Evolutionary conservation across 2,329 filamentous ascomycete species (phyloP), one percentile per base, ranked within the genome.

Genomic region (Diaporthe ampelina): DNA sequence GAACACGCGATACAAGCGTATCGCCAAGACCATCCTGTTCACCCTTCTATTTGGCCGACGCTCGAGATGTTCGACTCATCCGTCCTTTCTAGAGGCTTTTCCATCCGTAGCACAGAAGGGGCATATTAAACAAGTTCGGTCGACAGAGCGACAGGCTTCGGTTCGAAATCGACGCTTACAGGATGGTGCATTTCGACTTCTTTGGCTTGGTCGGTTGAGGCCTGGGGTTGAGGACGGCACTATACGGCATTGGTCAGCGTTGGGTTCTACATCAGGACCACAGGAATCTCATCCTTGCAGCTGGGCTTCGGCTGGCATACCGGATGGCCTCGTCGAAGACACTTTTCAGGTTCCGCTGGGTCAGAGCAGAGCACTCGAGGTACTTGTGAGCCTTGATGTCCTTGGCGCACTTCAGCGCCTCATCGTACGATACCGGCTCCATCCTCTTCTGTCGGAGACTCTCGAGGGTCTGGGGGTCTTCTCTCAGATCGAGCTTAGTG

Each of bases 241-340:
- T 94, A 79, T 19, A 24, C 4, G 17, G 61, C 75, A 76, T 73
- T 81, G 77, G 76, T 78, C 52, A 70, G 37, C 50, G 40, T 45
- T 59, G 58, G 10, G 3, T 15, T 50, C 17, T 19, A 6, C 40
- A 45, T 73, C 82, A 58, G 74, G 81, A 73, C 74, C 73, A 77
- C 76, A 77, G 78, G 81, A 73, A 73, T 80, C 78, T 73, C 74
- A 54, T 21, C 29, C 21, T 11, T 11, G 45, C 29, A 26, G 17
- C 21, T 43, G 57, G 56, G n/a, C 10, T 69, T 78, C 15, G 5
- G 17, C 11, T 10, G 52, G 86, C 93, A 79, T 87, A 98, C 97
- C 97, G 93, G 82, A 99, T 99, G 45, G 97, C 97, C 86, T 98
- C 96, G 82, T 99, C 97, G 82, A 99, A 99, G 65, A 99, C 97